Base-by-base conservation (phyloP, 2,329 filamentous ascomycete species). In the Massarina eburnea region DNA sequence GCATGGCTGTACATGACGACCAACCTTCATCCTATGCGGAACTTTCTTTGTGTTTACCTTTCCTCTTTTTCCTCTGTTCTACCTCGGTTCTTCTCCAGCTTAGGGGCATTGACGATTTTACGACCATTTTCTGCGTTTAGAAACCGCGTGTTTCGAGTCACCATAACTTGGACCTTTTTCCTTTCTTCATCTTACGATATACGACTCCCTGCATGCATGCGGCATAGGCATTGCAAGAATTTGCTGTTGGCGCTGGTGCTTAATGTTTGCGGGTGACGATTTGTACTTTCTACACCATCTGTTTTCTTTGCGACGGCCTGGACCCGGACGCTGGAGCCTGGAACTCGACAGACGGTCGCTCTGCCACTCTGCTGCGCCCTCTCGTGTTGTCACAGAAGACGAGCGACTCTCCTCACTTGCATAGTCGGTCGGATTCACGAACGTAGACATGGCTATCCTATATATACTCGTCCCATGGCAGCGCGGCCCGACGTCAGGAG, bases 151-250 rank as follows among this genome's bases (percentile, higher is more conserved):
- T 51, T 58, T 55, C 51, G 41, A 46, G 41, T 51, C 49, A 54
- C 59, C 60, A 58, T 55, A 58, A 45, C 61, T 63, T 59, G 55
- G 54, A 57, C 46, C 54, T 62, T 59, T 56, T 54, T 35, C 12
- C 15, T 35, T 35, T 58, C 52, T 48, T 55, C 40, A 40, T 34
- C 46, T 59, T 48, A 66, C 55, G 65, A 67, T 62, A 67, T 62
- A 67, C 57, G 64, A 66, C 62, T 64, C 56, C 51, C 57, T 66
- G 61, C 65, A 65, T 66, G 61, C 65, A 66, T 67, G 50, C 55
- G 46, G 53, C 61, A 66, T 62, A 54, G 55, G 63, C 62, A 61
- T 58, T 59, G 58, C 59, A 55, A 55, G 43, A 49, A 39, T 24
- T 17, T 17, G n/a, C 43, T 47, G 48, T 46, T 46, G 57, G 57